Evolutionary conservation across 257 asterid species (phyloP).

Genomic region (Forsythia suspensa): DNA sequence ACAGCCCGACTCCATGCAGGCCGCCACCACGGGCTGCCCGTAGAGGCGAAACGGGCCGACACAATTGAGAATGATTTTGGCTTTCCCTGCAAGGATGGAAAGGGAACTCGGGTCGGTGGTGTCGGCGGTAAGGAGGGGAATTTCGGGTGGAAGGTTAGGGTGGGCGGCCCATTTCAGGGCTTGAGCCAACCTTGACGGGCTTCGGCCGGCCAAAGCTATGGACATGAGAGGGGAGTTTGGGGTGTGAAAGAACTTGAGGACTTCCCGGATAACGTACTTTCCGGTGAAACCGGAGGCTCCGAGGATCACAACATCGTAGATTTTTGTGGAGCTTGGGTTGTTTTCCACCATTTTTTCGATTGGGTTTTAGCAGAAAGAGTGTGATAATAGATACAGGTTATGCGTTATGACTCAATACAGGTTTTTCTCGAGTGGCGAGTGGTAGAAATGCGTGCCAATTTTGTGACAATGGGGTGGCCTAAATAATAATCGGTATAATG

Average conservation of each 20-base stretch:
- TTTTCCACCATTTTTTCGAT: slow-evolving; percentile 32
- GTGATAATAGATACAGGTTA: neutral
- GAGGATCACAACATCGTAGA: slow-evolving; percentile 60
- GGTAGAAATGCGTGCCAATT: slow-evolving; percentile 14
- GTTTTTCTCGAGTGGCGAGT: neutral
- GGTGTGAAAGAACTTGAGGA: slow-evolving; percentile 70
- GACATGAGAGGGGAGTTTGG: slow-evolving; percentile 68
- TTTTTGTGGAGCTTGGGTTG: slow-evolving; percentile 4
- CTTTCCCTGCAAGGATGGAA: slow-evolving; percentile 53
- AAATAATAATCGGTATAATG: no score
- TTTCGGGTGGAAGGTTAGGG: slow-evolving; percentile 47
- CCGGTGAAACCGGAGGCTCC: slow-evolving; percentile 98
- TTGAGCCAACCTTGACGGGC: slow-evolving; percentile 51
- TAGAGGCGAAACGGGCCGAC: slow-evolving; percentile 85
- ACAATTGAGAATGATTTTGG: slow-evolving; percentile 65
- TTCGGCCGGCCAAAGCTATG: slow-evolving; percentile 83
- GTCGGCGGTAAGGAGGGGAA: slow-evolving; percentile 77
- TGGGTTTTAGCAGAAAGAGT: neutral
- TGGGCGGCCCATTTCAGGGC: slow-evolving; percentile 78
- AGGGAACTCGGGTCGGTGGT: slow-evolving; percentile 63
- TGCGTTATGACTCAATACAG: neutral
- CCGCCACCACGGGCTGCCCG: slow-evolving; percentile 82
- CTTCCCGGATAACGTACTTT: slow-evolving; percentile 76
- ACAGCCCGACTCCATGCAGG: slow-evolving; percentile 74
- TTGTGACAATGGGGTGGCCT: neutral